A percentile compares a stretch with the other conserved stretches of the same genome.
These are phyloP conservation scores for Aspergillus fumigatus DNA, from an alignment of 2,329 filamentous ascomycete genomes.

Conservation along the genomic window DNA sequence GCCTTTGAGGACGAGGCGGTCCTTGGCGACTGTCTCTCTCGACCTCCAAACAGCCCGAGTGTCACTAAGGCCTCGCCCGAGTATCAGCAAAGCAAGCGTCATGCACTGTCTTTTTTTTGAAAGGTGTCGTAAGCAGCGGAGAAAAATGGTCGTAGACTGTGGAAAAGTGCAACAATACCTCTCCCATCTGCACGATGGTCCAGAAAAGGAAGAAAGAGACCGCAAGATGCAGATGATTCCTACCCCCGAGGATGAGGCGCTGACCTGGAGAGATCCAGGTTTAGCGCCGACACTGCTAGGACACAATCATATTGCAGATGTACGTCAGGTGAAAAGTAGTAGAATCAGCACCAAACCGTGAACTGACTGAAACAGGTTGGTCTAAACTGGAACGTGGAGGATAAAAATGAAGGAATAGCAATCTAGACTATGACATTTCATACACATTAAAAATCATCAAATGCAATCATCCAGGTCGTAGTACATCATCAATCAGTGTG, in stretches of 20 bases:
- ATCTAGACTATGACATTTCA: neutral
- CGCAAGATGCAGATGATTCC: constrained; percentile 22
- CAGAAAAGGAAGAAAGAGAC: too few relatives aligned
- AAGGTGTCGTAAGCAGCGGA: constrained; percentile 53
- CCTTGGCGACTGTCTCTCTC: constrained; percentile 51
- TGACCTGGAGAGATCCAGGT: constrained; percentile 41
- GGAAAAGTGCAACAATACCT: constrained; percentile 60
- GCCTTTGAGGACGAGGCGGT: constrained; percentile 57
- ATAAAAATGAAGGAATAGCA: neutral
- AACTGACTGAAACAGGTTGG: constrained; percentile 7
- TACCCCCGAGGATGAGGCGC: constrained; percentile 38
- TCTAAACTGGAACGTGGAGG: constrained; percentile 4
- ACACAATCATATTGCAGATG: constrained; percentile 38
- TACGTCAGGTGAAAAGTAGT: constrained; percentile 13
- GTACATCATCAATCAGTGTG: neutral
- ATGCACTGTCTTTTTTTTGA: constrained; percentile 48
- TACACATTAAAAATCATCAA: neutral
- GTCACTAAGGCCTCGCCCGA: constrained; percentile 18
- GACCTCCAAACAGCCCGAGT: constrained; percentile 38
- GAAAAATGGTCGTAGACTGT: constrained; percentile 55
- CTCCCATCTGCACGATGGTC: constrained; percentile 58
- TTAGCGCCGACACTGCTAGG: constrained; percentile 35
- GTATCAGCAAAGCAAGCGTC: constrained; percentile 30
- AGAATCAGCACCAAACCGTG: neutral
- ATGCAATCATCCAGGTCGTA: neutral